These are phyloP conservation scores for Candida sp. DNA, from an alignment of 1,139 yeast genomes.

Conservation along the genomic window DNA sequence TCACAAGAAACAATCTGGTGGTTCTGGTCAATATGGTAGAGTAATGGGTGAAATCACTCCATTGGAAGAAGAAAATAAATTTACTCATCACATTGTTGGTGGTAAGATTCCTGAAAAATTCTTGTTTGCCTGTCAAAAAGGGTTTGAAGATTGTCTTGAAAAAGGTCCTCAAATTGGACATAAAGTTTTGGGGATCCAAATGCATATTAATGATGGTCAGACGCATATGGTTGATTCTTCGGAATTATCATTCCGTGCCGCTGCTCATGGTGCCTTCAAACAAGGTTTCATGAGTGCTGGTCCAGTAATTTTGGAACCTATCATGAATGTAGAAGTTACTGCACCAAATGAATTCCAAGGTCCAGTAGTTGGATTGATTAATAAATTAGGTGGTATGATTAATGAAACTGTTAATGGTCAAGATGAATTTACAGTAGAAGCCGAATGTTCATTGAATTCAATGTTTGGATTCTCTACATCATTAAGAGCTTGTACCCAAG, in stretches of 20 bases:
- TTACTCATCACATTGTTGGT: constrained; percentile 88
- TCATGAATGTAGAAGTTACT: constrained; percentile 88
- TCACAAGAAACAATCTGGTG: constrained; percentile 98
- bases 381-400: constrained; percentile 90
- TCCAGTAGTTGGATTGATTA: constrained; percentile 82
- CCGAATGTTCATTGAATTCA: constrained; percentile 92
- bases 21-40: constrained; percentile 99
- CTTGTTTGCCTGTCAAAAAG: constrained; percentile 91
- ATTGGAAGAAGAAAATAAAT: constrained; percentile 63
- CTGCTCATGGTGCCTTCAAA: constrained; percentile 88
- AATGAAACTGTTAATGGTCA: constrained; percentile 91
- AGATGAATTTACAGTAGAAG: constrained; percentile 90
- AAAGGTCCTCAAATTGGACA: constrained; percentile 98
- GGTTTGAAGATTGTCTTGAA: constrained; percentile 92
- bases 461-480: constrained; percentile 97
- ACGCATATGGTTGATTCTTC: constrained; percentile 97
- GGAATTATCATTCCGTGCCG: constrained; percentile 92
- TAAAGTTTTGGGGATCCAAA: constrained; percentile 84
- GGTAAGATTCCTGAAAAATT: constrained; percentile 97
- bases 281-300: constrained; percentile 82
- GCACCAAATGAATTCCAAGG: constrained; percentile 99
- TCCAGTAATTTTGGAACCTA: constrained; percentile 93
- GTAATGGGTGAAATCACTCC: constrained; percentile 85
- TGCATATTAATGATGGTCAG: constrained; percentile 96
- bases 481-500: constrained; percentile 96